Evolutionary conservation across 2,329 filamentous ascomycete species (phyloP), one percentile per base, ranked within the genome.

Genomic region (Lachnellula subtilissima): DNA sequence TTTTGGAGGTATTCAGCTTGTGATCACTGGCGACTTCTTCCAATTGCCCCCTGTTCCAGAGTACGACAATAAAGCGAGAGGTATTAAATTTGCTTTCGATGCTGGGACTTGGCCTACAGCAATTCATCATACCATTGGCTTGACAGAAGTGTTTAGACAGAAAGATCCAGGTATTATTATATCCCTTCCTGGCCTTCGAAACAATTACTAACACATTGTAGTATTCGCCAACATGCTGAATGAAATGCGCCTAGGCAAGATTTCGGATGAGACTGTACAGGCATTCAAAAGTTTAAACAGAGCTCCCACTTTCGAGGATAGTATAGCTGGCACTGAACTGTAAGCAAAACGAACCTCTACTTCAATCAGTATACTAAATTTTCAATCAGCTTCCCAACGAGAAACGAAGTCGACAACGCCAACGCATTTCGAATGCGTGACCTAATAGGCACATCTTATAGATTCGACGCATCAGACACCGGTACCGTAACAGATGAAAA

Each of bases 21-120:
- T 99, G 55, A 89, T 99, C 57, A 99, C 94, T 0, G 94, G 94
- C 3, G 94, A 99, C 68, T 99, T 99, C 74, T 99, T 99, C 73
- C 94, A 99, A 70, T 75, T 99, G 3, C 94, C 94, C 0, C 94
- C 94, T 0, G 94, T 99, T 1, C 92, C 93, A 1, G 92, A 97
- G 37, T 77, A 77, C 42, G 67, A 69, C n/a, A 66, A 62, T 47
- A 83, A 85, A 52, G 74, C 75, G 57, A 75, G 78, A 48, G 80
- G 86, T 25, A 84, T 87, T 48, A 96, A 91, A 68, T 99, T 99
- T 71, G 88, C 92, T 0, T 99, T 99, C 69, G 90, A 96, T 66
- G 92, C 92, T 7, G 83, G 83, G 2, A 96, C 92, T 0, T 99
- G 95, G 94, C 86, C 80, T 55, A 96, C 91, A 1, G 89, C 88